phyloP scores from a whole-genome alignment of 2,329 filamentous ascomycete species.

The Cercospora berteroae region DNA sequence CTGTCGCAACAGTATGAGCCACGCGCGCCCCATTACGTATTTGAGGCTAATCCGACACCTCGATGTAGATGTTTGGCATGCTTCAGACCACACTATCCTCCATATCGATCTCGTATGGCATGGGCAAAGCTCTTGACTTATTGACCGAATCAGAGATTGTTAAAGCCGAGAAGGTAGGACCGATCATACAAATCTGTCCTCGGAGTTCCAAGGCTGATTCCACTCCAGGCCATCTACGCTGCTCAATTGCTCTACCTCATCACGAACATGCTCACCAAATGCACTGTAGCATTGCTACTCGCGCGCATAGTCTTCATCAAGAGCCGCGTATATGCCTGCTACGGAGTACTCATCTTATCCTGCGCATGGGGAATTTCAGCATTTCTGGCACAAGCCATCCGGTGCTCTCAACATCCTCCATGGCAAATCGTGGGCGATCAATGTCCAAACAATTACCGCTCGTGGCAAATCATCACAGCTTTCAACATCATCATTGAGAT shows the following conservation, averaged over 20 bases:
- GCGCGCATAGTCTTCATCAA: constrained; percentile 28
- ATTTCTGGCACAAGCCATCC: constrained; percentile 21
- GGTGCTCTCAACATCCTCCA: constrained; percentile 18
- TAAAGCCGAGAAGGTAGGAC: constrained; percentile 21
- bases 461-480: constrained; percentile 27
- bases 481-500: constrained; percentile 28
- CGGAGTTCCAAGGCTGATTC: not conserved
- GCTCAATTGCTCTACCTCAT: constrained; percentile 28
- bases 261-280: constrained; percentile 26
- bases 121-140: constrained; percentile 26
- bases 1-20: constrained; percentile 24
- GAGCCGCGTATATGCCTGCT: constrained; percentile 24
- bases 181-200: not conserved
- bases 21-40: not conserved
- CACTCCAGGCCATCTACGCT: constrained; percentile 24
- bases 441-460: constrained; percentile 17
- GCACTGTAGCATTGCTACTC: constrained; percentile 28
- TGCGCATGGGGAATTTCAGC: constrained; percentile 24
- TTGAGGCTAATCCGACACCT: not conserved
- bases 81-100: constrained; percentile 26
- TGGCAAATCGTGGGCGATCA: constrained; percentile 25
- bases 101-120: constrained; percentile 25
- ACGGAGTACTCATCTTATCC: constrained; percentile 21
- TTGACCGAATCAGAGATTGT: constrained; percentile 19
- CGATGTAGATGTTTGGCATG: constrained; percentile 24